A percentile compares a stretch with the other conserved stretches of the same genome.
Evolutionary conservation across 768 basidiomycete genomes (phyloP).

Genomic region (Russula sp.): DNA sequence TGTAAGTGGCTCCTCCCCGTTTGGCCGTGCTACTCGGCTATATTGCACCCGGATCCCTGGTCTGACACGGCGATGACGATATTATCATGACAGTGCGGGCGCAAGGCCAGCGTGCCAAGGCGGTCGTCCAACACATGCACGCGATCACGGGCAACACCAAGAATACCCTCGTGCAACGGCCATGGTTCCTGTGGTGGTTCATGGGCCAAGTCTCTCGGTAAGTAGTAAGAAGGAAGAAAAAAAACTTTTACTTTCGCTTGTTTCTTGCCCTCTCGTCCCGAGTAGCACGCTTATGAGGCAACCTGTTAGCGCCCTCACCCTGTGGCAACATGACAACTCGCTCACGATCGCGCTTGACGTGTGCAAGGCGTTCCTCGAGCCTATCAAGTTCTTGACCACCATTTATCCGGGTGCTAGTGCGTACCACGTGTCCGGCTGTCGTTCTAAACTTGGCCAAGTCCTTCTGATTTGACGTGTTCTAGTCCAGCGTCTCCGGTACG

Average conservation of each 20-base stretch:
- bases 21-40: background rate
- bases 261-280: background rate
- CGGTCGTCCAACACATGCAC: conserved; percentile 44
- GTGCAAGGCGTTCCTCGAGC: conserved; percentile 49
- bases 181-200: conserved; percentile 67
- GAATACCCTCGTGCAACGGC: conserved; percentile 46
- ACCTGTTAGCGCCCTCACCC: conserved; percentile 39
- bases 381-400: conserved; percentile 25
- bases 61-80: background rate
- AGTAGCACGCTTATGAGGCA: too few species aligned
- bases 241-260: background rate
- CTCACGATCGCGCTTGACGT: conserved; percentile 55
- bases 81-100: conserved; percentile 10
- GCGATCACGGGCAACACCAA: conserved; percentile 46
- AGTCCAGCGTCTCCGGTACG: conserved; percentile 7
- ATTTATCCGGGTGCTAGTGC: conserved; percentile 19
- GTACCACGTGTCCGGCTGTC: background rate
- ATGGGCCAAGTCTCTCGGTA: conserved; percentile 61
- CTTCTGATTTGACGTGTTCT: background rate
- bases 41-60: conserved; percentile 18
- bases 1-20: conserved; percentile 35
- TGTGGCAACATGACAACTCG: conserved; percentile 54
- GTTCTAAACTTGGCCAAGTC: background rate
- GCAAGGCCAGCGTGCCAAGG: conserved; percentile 39
- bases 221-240: conserved; percentile 1